Conservation (phyloP, 495 filamentous ascomycete species). For the Gamarada debralockiae region DNA sequence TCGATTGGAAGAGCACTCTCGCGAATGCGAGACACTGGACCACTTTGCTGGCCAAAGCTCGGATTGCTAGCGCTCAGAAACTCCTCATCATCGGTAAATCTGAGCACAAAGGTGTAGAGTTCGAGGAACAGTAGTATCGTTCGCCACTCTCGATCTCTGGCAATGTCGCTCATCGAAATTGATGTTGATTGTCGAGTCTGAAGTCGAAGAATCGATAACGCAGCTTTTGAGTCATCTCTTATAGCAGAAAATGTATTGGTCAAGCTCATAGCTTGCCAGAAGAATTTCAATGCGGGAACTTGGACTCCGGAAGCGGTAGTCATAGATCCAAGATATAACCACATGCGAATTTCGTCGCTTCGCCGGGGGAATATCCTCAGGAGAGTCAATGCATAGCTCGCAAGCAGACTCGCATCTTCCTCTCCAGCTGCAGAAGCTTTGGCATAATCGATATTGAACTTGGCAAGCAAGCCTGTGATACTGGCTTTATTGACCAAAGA, state of each 20-base stretch:
- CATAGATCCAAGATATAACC: constrained; percentile 80
- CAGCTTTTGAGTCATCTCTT: constrained; percentile 50
- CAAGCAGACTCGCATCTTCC: constrained; percentile 68
- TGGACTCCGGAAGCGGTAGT: constrained; percentile 36
- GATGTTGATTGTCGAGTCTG: constrained; percentile 19
- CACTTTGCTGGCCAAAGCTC: constrained; percentile 24
- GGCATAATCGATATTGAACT: constrained; percentile 29
- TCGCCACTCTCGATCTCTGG: constrained; percentile 73
- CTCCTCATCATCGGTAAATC: constrained; percentile 91
- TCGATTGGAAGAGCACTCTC: constrained; percentile 66
- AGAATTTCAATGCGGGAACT: constrained; percentile 77
- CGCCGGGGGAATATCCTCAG: constrained; percentile 79
- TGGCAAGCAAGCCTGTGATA: constrained; percentile 54
- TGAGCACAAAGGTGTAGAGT: constrained; percentile 86
- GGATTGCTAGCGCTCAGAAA: constrained; percentile 49
- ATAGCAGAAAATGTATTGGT: constrained; percentile 67
- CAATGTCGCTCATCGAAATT: constrained; percentile 14
- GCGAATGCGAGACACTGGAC: constrained; percentile 40
- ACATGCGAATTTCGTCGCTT: constrained; percentile 92
- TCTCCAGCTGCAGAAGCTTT: constrained; percentile 29
- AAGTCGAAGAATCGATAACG: constrained; percentile 53
- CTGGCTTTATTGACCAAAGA: constrained; percentile 64
- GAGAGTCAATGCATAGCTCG: constrained; percentile 82
- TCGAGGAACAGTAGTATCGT: constrained; percentile 89
- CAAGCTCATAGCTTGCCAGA: constrained; percentile 73